A percentile compares a stretch with the other conserved stretches of the same genome.
phyloP scores from a whole-genome alignment of 805 yeast species.

The Isabelozyma rhagii region DNA sequence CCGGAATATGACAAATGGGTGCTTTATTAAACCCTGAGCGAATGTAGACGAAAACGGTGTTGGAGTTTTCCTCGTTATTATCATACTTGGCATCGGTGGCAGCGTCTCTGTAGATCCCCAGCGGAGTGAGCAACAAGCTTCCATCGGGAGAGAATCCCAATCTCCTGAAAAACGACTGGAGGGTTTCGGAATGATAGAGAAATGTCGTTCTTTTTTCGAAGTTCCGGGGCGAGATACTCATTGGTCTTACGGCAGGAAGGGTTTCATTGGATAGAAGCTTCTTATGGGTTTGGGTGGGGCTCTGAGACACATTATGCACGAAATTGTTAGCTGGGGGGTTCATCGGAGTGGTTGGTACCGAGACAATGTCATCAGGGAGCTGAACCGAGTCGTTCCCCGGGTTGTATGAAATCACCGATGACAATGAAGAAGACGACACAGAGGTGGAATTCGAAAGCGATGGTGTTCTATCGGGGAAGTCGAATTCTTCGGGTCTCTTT shows the following conservation, averaged over 20 bases:
- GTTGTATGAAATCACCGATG: not conserved
- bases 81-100: slow-evolving; percentile 4
- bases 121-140: slow-evolving; percentile 67
- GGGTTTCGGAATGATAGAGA: slow-evolving; percentile 79
- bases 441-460: not conserved
- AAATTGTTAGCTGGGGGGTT: slow-evolving; percentile 1
- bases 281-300: not conserved
- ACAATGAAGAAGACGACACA: not conserved
- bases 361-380: no score
- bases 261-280: not conserved
- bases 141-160: slow-evolving; percentile 92
- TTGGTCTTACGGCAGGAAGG: slow-evolving; percentile 36
- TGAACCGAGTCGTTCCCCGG: not conserved
- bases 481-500: no score
- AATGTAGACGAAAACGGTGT: slow-evolving; percentile 78
- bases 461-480: not conserved
- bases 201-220: slow-evolving; percentile 3
- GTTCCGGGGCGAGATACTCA: slow-evolving; percentile 25
- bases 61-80: slow-evolving; percentile 38
- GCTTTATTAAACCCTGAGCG: slow-evolving; percentile 62
- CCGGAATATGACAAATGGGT: slow-evolving; percentile 80
- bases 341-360: not conserved
- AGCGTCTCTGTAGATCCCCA: slow-evolving; percentile 50
- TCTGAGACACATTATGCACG: slow-evolving; percentile 1
- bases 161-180: slow-evolving; percentile 87